Evolutionary conservation across 1,284 basidiomycete genomes (phyloP).

Genomic region (Amylostereum areolatum): DNA sequence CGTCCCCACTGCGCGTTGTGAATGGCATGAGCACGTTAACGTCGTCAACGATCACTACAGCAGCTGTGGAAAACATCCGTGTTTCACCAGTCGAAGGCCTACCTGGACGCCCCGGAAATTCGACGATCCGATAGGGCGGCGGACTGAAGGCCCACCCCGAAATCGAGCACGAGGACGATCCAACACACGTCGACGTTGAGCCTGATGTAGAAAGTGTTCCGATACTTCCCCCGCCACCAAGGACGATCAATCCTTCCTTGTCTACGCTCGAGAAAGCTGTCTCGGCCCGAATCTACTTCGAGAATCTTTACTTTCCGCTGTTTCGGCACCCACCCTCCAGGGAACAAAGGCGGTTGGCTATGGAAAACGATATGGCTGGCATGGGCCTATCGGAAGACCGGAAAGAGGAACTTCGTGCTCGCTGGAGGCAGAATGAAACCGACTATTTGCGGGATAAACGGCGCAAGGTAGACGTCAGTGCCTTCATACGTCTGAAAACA

Average conservation of each 20-base stretch:
- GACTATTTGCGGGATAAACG: constrained; percentile 83
- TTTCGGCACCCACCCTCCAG: constrained; percentile 79
- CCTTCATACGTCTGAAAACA: constrained; percentile 88
- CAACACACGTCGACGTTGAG: constrained; percentile 18
- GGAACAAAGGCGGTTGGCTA: constrained; percentile 76
- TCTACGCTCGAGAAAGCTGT: constrained; percentile 91
- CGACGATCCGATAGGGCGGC: constrained; percentile 54
- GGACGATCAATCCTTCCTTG: constrained; percentile 74
- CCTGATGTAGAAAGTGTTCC: constrained; percentile 22
- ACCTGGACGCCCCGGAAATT: constrained; percentile 52
- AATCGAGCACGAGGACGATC: constrained; percentile 50
- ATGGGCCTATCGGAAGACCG: constrained; percentile 67
- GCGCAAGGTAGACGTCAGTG: constrained; percentile 76
- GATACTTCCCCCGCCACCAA: constrained; percentile 36
- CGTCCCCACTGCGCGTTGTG: constrained; percentile 68
- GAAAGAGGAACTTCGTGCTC: constrained; percentile 66
- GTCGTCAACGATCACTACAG: constrained; percentile 63
- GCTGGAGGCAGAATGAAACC: constrained; percentile 85
- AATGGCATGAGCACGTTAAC: constrained; percentile 72
- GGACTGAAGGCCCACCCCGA: constrained; percentile 59
- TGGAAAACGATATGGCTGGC: constrained; percentile 82
- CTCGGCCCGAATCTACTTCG: constrained; percentile 90
- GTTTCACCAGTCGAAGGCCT: constrained; percentile 48
- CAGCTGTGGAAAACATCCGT: constrained; percentile 58
- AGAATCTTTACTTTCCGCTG: constrained; percentile 92